Evolutionary conservation across 345 rosid genomes (phyloP), one percentile per base, ranked within the genome.

Genomic region (Draba incana): DNA sequence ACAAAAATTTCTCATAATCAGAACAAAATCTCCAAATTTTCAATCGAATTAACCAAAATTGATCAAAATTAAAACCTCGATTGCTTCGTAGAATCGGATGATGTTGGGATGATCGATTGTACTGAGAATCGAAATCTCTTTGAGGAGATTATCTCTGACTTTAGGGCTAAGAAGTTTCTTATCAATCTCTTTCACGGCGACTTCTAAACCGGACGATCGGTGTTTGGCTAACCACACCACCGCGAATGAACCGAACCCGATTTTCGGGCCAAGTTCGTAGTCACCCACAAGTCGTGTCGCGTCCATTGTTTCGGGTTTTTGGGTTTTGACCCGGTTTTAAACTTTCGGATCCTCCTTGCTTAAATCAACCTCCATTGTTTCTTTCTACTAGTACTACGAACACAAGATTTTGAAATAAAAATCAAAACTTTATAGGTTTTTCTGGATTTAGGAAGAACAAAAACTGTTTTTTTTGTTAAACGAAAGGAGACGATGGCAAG

Each of bases 161-260:
- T 87, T 90, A 6, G 86, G 79, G 80, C 72, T 77, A 14, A 87
- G 83, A 33, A 69, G 71, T 67, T 81, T 87, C 79, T 82, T 86
- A 55, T 90, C 90, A 80, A 88, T 90, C 82, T 87, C 97, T 68
- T 87, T 90, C 0, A 90, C 80, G 0, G 92, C 97, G 7, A 90
- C 90, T 70, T 84, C 77, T 14, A 47, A 46, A 66, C 88, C 87
- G 11, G 77, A 75, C 0, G 61, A 75, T 48, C 90, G 82, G 68
- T 90, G 94, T 31, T 66, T 80, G 3, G 92, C 70, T 57, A 56
- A 58, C 94, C 94, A 86, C 52, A 90, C 97, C 62, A 80, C 86
- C 0, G 92, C 94, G 69, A 81, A 90, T 42, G 97, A 85, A 57
- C 93, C 97, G n/a, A 78, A 83, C 76, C 93, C 97, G 72, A 87